Base-by-base conservation (phyloP, 805 yeast species). In the Pichia scutulata region DNA sequence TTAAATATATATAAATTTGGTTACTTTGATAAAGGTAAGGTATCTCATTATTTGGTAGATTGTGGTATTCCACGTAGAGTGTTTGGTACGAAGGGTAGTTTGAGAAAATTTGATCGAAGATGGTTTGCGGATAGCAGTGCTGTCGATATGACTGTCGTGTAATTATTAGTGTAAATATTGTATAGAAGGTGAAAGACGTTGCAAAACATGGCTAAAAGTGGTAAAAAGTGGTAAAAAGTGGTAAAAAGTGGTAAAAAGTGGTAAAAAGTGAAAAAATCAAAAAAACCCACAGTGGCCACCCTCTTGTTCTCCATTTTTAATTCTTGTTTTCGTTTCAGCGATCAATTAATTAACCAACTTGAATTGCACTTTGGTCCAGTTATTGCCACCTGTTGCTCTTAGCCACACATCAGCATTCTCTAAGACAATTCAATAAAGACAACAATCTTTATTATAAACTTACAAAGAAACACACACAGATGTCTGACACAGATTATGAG, bases 21-120 rank as follows among this genome's bases (percentile, higher is more conserved):
- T 7, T 64, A 70, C 25, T 69, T 76, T 46, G 62, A 65, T n/a
- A 72, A 64, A 37, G 75, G 72, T 8, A 82, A 81, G 22, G 69
- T 77, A 58, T 60, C 66, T 9, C 86, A 84, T 57, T 81, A 77
- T 52, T 68, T 85, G 53, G 73, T 85, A 16, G 95, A 87, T 58
- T 71, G 81, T 51, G 93, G 93, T 13, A 71, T 82, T 13, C 93
- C 95, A 2, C 72, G 71, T 61, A 74, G 70, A 59, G 79, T 77
- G 41, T 83, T 64, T 64, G 48, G 55, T 10, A 69, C 60, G 22
- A 69, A 66, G 55, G 65, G 72, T 2, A 70, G 72, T 14, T 55
- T 76, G 39, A 70, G 80, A 28, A 78, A 77, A 56, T 76, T 78
- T 50, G 79, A 75, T 49, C 67, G 66, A 30, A 18, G 52, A 4